Base-by-base conservation (phyloP, 352 stramenopile genomes). In the Phytopythium delawarense region DNA sequence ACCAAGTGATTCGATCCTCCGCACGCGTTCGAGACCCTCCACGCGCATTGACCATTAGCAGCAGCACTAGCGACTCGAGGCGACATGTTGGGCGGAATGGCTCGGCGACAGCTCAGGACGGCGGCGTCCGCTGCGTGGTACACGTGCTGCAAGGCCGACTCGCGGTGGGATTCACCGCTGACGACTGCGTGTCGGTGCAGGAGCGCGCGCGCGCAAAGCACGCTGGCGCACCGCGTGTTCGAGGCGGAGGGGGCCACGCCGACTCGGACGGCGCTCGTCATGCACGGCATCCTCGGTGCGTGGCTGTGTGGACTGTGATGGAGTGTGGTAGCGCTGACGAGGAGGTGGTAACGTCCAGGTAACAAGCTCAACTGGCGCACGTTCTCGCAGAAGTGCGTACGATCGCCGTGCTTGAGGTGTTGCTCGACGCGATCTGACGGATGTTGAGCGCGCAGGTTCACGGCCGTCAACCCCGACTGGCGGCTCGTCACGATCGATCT, bases 301-400 rank as follows among this genome's bases (percentile, higher is more conserved):
- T 12, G 13, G 40, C 40, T 71, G 23, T 46, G 65, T 42, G 11
- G 15, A 46, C 30, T 23, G 25, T 42, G 34, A 12, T 52, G n/a
- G 30, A 8, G 21, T 8, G 30, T 23, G 21, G 23, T 2, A 39
- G 21, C 50, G 39, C n/a, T 5, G 23, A 30, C 20, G 8, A 28
- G 30, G 50, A 54, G 25, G 20, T 52, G 37, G 48, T 28, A 39
- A 2, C 25, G 25, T 16, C 16, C 57, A 93, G 84, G 84, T 57
- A 93, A 93, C 67, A 93, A 93, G 58, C 72, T 91, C 55, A 93
- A 93, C 50, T 93, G 84, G 84, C 75, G 81, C 52, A 93, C 84
- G 46, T 93, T 93, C 66, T 88, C 79, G 32, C 81, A 84, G 39
- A 87, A 81, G 80, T 86, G 69, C 13, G 73, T 61, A 18, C 9